A percentile compares a stretch with the other conserved stretches of the same genome.
phyloP scores from a whole-genome alignment of 345 rosid genomes.

The Salix brachista region DNA sequence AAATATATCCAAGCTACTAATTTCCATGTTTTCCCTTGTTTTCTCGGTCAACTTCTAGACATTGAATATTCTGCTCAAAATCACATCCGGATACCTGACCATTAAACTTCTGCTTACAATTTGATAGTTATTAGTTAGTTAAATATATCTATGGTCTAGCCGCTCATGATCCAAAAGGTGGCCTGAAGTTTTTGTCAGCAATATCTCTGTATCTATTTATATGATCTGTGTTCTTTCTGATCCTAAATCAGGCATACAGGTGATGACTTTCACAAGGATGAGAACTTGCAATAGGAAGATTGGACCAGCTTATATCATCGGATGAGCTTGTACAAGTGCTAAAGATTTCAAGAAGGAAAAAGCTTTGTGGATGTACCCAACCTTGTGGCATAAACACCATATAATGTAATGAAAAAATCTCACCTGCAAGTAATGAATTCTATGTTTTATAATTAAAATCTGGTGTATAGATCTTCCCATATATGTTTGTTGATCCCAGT shows the following conservation, averaged over 20 bases:
- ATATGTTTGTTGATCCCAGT: background rate
- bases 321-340: background rate
- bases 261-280: slow-evolving; percentile 4
- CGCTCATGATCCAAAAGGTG: background rate
- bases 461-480: background rate
- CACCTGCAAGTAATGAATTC: background rate
- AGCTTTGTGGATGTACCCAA: background rate
- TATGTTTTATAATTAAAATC: background rate
- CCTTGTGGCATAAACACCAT: background rate
- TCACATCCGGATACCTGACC: background rate
- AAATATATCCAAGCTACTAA: background rate
- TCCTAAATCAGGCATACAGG: slow-evolving; percentile 11
- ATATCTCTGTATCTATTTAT: background rate
- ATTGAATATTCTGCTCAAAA: background rate
- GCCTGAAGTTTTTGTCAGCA: background rate
- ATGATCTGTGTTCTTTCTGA: too few relatives aligned
- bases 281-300: background rate
- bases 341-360: background rate
- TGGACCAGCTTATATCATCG: background rate
- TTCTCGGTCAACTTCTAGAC: background rate
- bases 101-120: background rate
- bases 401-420: background rate
- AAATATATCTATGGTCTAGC: background rate
- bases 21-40: background rate
- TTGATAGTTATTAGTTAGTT: background rate